Percentiles rank a stretch among this genome's conserved stretches.
Conservation (phyloP, 768 basidiomycete species). For the Naematelia aurantialba region DNA sequence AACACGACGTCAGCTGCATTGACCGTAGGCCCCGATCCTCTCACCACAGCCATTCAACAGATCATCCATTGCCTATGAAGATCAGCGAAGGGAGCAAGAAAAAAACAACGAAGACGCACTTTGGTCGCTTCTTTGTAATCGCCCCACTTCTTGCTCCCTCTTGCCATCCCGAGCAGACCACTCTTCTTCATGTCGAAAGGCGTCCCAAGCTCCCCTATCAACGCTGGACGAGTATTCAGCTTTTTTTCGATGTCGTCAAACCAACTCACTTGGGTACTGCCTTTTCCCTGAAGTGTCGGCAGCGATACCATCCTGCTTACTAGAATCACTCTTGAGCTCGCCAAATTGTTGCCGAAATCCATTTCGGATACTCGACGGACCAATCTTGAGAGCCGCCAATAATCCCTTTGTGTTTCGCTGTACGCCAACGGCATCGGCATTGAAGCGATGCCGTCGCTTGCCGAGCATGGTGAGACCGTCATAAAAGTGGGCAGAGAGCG, state of each 20-base stretch:
- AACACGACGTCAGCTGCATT: slow-evolving; percentile 64
- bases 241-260: not conserved
- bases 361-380: slow-evolving; percentile 71
- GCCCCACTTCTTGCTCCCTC: slow-evolving; percentile 29
- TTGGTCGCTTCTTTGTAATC: slow-evolving; percentile 39
- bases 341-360: slow-evolving; percentile 77
- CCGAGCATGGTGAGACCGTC: slow-evolving; percentile 92
- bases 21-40: slow-evolving; percentile 56
- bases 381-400: slow-evolving; percentile 71
- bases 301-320: slow-evolving; percentile 21
- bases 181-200: slow-evolving; percentile 91
- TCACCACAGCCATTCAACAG: slow-evolving; percentile 56
- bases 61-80: slow-evolving; percentile 30
- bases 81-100: not conserved
- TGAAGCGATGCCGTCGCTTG: slow-evolving; percentile 75
- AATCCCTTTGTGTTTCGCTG: slow-evolving; percentile 66
- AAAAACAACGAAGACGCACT: slow-evolving; percentile 11
- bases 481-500: slow-evolving; percentile 83
- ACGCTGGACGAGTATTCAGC: slow-evolving; percentile 46
- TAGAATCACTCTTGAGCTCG: slow-evolving; percentile 71
- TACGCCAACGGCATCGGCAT: slow-evolving; percentile 73
- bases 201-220: slow-evolving; percentile 58
- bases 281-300: slow-evolving; percentile 9
- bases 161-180: slow-evolving; percentile 55
- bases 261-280: slow-evolving; percentile 32